phyloP scores from a whole-genome alignment of 371 early-diverging fungal genomes.

The Mortierella sp. region DNA sequence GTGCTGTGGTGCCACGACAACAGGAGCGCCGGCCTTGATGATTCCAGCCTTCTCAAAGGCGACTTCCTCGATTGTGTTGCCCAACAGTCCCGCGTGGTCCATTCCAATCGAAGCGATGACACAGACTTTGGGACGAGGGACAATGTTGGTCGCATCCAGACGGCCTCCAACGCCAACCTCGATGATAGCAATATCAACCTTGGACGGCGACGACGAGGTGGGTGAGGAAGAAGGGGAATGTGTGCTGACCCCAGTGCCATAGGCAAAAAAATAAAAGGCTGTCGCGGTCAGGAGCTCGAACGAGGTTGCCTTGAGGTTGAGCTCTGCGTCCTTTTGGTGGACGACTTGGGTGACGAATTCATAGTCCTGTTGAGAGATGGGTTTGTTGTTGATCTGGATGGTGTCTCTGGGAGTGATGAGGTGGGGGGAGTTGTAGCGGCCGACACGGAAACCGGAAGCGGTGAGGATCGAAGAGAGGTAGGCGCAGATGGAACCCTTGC shows the following conservation, averaged over 20 bases:
- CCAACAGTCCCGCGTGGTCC: slow-evolving; percentile 83
- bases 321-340: slow-evolving; percentile 50
- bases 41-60: slow-evolving; percentile 97
- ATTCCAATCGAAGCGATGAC: slow-evolving; percentile 86
- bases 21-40: slow-evolving; percentile 74
- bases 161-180: slow-evolving; percentile 92
- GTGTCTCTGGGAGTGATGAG: slow-evolving; percentile 91
- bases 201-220: slow-evolving; percentile 23
- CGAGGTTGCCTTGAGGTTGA: slow-evolving; percentile 77
- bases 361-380: slow-evolving; percentile 82
- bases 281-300: slow-evolving; percentile 90
- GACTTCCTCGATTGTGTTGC: slow-evolving; percentile 83
- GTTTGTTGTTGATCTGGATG: slow-evolving; percentile 89
- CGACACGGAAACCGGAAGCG: slow-evolving; percentile 67
- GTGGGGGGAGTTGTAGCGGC: slow-evolving; percentile 95
- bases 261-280: slow-evolving; percentile 64
- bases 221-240: slow-evolving; percentile 1
- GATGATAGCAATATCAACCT: slow-evolving; percentile 83
- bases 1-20: slow-evolving; percentile 68
- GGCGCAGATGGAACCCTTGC: slow-evolving; percentile 88
- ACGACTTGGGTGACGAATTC: slow-evolving; percentile 59
- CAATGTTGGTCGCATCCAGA: slow-evolving; percentile 88
- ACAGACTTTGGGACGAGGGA: slow-evolving; percentile 75
- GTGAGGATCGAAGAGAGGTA: slow-evolving; percentile 75
- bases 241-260: slow-evolving; percentile 14